Conservation (phyloP, 140 eudicot species). For the Bidens hawaiensis region DNA sequence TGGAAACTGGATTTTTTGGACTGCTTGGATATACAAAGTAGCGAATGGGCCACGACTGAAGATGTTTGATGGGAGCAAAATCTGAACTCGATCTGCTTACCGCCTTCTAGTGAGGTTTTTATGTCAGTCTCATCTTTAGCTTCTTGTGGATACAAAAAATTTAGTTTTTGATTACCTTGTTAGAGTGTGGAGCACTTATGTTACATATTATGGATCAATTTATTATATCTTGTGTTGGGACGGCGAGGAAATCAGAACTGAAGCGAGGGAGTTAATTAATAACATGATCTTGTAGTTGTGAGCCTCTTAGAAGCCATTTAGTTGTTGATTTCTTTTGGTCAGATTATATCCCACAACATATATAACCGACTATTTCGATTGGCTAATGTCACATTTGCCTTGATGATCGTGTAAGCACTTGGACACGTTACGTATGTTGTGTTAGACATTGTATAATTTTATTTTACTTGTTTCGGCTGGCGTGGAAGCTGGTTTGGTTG, state of each 20-base stretch:
- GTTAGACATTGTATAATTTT: no score
- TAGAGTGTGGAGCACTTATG: not conserved
- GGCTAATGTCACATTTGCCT: no score
- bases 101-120: not conserved
- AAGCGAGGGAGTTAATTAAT: not conserved
- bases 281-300: not conserved
- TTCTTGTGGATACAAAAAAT: not conserved
- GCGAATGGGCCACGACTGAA: not conserved
- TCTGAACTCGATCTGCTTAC: not conserved
- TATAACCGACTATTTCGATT: no score
- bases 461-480: no score
- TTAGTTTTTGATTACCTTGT: not conserved
- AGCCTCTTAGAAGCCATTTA: not conserved
- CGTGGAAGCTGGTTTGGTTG: no score
- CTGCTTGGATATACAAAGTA: not conserved
- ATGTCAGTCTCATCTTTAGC: not conserved
- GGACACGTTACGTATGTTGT: no score
- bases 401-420: no score
- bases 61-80: not conserved
- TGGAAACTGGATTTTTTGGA: not conserved
- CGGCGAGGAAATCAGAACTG: not conserved
- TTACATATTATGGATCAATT: not conserved
- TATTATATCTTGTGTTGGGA: not conserved
- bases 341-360: no score
- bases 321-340: no score